phyloP scores from a whole-genome alignment of 2,329 filamentous ascomycete genomes.

The Salinomyces thailandicus region DNA sequence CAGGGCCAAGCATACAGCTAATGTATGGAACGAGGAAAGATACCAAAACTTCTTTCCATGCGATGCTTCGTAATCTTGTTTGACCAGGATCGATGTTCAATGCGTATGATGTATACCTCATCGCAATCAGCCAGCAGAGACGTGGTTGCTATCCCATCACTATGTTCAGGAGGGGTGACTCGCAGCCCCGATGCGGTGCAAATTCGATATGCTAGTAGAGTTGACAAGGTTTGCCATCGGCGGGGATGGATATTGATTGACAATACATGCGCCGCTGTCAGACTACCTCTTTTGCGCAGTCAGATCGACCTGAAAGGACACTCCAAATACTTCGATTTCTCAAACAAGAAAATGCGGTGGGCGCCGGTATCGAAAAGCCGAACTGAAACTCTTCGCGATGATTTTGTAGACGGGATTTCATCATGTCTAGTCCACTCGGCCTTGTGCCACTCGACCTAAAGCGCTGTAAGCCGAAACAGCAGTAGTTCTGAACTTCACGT shows the following conservation, averaged over 20 bases:
- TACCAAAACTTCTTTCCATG: background rate
- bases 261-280: background rate
- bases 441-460: background rate
- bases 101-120: background rate
- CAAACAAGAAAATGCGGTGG: background rate
- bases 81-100: background rate
- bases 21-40: too few species aligned
- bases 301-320: background rate
- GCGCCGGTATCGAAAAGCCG: background rate
- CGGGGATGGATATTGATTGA: background rate
- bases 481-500: background rate
- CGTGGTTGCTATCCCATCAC: background rate
- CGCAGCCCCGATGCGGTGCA: background rate
- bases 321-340: background rate
- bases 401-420: background rate
- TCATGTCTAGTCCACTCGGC: background rate
- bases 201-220: background rate
- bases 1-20: too few species aligned
- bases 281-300: background rate
- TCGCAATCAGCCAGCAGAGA: background rate
- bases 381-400: too few species aligned
- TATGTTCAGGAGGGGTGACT: background rate
- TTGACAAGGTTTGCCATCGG: background rate
- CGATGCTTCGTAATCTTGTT: background rate
- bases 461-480: background rate